Evolutionary conservation across 495 filamentous ascomycete species (phyloP), one percentile per base, ranked within the genome.

Genomic region (Endocarpon pusillum): DNA sequence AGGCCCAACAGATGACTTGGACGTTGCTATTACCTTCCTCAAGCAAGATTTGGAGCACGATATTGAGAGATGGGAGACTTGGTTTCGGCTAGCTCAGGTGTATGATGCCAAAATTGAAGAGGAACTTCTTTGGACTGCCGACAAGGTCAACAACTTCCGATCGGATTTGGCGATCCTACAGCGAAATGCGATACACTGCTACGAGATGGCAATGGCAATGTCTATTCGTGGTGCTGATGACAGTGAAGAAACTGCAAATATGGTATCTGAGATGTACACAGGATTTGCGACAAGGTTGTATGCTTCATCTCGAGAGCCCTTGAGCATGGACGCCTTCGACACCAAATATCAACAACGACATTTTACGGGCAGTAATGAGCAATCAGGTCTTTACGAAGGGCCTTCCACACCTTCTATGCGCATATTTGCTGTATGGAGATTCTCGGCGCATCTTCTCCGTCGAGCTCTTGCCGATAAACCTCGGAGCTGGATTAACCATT

Each of bases 61-160:
- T 11, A 70, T 73, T 1, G 77, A 86, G 19, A 72, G 75, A 31
- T 99, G 89, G 89, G 86, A 96, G 51, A 75, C 86, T 0, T 99
- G 89, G 91, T 94, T 87, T 51, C 73, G 89, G 31, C 64, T 94
- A 4, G 89, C 77, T 8, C 89, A 99, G 43, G 78, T 80, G 16
- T 91, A 87, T 49, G 89, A 96, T 48, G 72, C 75, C 17, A 81
- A 91, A 47, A 54, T 96, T 30, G 91, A 99, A 38, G 91, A 99
- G 47, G 71, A 77, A 2, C 78, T 91, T 8, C 75, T 85, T 4
- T 96, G 91, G 89, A 76, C 73, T n/a, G 80, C 89, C 3, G 91
- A 99, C 35, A 91, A 91, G 47, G 74, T 96, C 49, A 94, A 96
- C 53, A 86, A 80, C 48, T 76, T 79, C 41, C 71, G 72, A 28